Evolutionary conservation across 75 land plant genomes (phyloP).

Genomic region (Picea glauca): DNA sequence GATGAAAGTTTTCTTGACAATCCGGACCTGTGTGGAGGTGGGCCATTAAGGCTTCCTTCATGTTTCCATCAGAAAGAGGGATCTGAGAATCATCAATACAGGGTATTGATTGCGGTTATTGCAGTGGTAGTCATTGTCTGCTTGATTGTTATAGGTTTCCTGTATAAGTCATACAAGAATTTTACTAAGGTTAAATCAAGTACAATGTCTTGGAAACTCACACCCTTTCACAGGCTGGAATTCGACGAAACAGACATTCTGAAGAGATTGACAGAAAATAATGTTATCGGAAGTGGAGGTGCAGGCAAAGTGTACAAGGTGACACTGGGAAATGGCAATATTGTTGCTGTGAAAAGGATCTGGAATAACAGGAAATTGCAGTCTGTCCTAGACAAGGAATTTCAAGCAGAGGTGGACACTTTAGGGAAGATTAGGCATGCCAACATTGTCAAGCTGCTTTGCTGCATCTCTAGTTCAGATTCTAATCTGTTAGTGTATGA

Average conservation of each 20-base stretch:
- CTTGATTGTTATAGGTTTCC: background rate
- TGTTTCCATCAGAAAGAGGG: background rate
- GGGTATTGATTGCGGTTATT: background rate
- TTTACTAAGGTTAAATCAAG: conserved; percentile 1
- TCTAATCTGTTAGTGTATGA: conserved; percentile 52
- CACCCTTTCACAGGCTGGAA: conserved; percentile 45
- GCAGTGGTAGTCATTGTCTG: conserved; percentile 5
- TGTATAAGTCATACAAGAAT: conserved; percentile 7
- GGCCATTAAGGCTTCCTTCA: background rate
- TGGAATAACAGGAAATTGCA: conserved; percentile 4
- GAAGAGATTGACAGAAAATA: conserved; percentile 18
- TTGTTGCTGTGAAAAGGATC: conserved; percentile 59
- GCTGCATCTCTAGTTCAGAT: conserved; percentile 38
- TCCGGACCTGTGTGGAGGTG: conserved; percentile 15
- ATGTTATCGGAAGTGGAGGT: conserved; percentile 52
- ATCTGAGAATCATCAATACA: background rate
- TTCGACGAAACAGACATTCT: conserved; percentile 33
- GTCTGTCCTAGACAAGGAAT: conserved; percentile 25
- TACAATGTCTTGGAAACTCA: conserved; percentile 60
- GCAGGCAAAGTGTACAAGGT: conserved; percentile 53
- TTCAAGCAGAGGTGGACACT: conserved; percentile 43
- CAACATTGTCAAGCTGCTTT: conserved; percentile 57
- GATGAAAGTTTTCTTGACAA: conserved; percentile 39
- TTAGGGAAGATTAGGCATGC: conserved; percentile 40
- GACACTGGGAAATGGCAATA: background rate